phyloP scores from a whole-genome alignment of 495 filamentous ascomycete genomes.

The Daldinia loculata region DNA sequence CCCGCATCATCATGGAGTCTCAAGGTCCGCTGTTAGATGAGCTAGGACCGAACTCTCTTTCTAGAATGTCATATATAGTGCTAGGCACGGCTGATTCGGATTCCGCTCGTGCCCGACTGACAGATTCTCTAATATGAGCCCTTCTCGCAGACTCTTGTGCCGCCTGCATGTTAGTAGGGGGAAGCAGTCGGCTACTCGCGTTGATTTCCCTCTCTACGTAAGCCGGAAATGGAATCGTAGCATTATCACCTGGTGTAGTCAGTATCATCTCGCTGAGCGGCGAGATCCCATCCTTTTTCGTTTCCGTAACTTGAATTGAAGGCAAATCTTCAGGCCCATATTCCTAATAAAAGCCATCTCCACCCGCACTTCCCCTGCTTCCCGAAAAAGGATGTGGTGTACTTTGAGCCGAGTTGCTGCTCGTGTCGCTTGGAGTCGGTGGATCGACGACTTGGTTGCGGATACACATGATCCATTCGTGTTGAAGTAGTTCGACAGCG shows the following conservation, averaged over 20 bases:
- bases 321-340: slow-evolving; percentile 37
- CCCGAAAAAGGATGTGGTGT: slow-evolving; percentile 46
- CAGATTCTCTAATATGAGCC: slow-evolving; percentile 35
- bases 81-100: slow-evolving; percentile 34
- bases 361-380: slow-evolving; percentile 37
- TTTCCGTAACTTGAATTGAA: slow-evolving; percentile 25
- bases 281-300: slow-evolving; percentile 16
- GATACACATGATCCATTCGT: slow-evolving; percentile 88
- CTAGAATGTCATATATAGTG: background rate
- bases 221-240: background rate
- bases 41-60: slow-evolving; percentile 35
- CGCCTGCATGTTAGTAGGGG: slow-evolving; percentile 29
- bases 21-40: slow-evolving; percentile 38
- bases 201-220: background rate
- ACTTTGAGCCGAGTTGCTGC: slow-evolving; percentile 52
- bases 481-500: slow-evolving; percentile 89
- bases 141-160: slow-evolving; percentile 42
- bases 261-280: background rate
- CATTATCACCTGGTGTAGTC: background rate
- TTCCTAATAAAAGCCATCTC: slow-evolving; percentile 46
- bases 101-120: slow-evolving; percentile 30
- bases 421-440: slow-evolving; percentile 59
- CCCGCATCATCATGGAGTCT: background rate
- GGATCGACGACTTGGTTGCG: slow-evolving; percentile 65
- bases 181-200: slow-evolving; percentile 8